Evolutionary conservation across 768 basidiomycete genomes (phyloP).

Genomic region (Candolleomyces aberdarensis): DNA sequence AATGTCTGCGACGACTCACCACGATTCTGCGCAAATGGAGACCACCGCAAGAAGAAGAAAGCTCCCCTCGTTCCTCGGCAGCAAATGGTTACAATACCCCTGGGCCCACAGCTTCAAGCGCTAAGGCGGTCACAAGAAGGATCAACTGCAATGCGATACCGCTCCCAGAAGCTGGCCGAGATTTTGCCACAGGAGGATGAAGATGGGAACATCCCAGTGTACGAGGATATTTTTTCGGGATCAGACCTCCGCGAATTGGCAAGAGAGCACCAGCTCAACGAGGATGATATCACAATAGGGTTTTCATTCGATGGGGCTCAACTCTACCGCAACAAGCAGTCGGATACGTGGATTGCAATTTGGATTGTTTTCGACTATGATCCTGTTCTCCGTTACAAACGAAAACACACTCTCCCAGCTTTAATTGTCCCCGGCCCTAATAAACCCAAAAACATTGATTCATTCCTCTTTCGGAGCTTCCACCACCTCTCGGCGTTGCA

Average conservation of each 20-base stretch:
- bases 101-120: no score
- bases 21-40: not conserved
- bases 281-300: conserved; percentile 25
- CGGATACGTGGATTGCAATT: conserved; percentile 37
- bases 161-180: not conserved
- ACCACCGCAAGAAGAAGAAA: no score
- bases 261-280: no score
- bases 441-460: conserved; percentile 34
- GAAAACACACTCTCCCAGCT: conserved; percentile 26
- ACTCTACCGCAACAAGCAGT: conserved; percentile 37
- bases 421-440: conserved; percentile 33
- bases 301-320: conserved; percentile 39
- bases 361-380: conserved; percentile 29
- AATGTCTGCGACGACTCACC: not conserved
- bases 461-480: conserved; percentile 29
- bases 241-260: not conserved
- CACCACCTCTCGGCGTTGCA: conserved; percentile 34
- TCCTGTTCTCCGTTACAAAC: conserved; percentile 28
- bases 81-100: not conserved
- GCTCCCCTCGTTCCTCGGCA: not conserved
- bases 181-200: not conserved
- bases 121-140: not conserved
- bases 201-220: not conserved
- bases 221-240: not conserved
- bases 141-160: not conserved